A percentile compares a stretch with the other conserved stretches of the same genome.
Conservation (phyloP, 2,329 filamentous ascomycete species). For the Scortechinia acanthostroma region DNA sequence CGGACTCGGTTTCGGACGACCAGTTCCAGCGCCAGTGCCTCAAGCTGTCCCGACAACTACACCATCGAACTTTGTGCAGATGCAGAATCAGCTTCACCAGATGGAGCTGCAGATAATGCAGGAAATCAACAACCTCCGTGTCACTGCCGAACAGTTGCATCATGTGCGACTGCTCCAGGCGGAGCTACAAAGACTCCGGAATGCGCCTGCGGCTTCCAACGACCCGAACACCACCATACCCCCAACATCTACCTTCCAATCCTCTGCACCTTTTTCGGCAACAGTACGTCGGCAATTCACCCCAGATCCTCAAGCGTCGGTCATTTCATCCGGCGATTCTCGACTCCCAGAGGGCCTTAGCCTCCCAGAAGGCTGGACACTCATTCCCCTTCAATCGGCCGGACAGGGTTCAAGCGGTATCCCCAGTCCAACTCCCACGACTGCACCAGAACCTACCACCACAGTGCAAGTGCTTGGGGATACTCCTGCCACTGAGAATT, state of each 20-base stretch:
- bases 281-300: slow-evolving; percentile 37
- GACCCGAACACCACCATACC: not conserved
- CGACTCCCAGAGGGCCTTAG: slow-evolving; percentile 58
- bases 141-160: not conserved
- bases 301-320: slow-evolving; percentile 30
- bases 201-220: not conserved
- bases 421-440: not conserved
- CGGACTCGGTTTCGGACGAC: slow-evolving; percentile 63
- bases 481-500: slow-evolving; percentile 3
- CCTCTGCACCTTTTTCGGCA: slow-evolving; percentile 20
- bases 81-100: slow-evolving; percentile 7
- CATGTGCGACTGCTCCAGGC: not conserved
- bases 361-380: slow-evolving; percentile 57
- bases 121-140: slow-evolving; percentile 3
- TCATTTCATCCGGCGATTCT: slow-evolving; percentile 50
- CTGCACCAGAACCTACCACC: slow-evolving; percentile 4
- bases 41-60: slow-evolving; percentile 14
- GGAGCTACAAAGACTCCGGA: not conserved
- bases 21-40: slow-evolving; percentile 31
- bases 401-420: slow-evolving; percentile 20
- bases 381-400: slow-evolving; percentile 51
- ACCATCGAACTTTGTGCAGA: slow-evolving; percentile 6
- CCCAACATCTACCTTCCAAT: slow-evolving; percentile 5
- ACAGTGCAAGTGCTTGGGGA: too few relatives aligned
- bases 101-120: slow-evolving; percentile 6